These are phyloP conservation scores for Crassisporium funariophilum DNA, from an alignment of 768 basidiomycete genomes.

Conservation along the genomic window DNA sequence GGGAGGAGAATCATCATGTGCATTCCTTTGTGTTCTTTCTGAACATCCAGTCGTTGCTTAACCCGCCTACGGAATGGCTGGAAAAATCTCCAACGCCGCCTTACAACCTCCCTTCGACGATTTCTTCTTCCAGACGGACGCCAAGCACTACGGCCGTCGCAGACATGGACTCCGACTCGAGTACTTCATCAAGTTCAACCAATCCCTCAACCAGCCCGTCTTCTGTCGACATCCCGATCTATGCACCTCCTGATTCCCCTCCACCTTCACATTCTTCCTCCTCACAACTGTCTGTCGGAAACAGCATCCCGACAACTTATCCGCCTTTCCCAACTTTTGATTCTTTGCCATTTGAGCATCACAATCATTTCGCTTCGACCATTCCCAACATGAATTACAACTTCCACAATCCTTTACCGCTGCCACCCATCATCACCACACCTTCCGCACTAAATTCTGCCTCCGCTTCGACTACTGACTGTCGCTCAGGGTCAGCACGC, in stretches of 20 bases:
- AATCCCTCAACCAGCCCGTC: neutral
- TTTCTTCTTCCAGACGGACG: neutral
- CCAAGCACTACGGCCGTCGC: neutral
- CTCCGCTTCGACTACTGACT: constrained; percentile 1
- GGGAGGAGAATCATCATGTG: constrained; percentile 39
- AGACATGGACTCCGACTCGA: neutral
- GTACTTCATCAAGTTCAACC: neutral
- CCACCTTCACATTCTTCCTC: constrained; percentile 8
- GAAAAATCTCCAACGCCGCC: neutral
- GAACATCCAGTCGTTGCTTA: constrained; percentile 42
- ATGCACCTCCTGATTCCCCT: constrained; percentile 6
- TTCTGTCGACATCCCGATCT: constrained; percentile 6
- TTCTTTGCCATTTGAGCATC: too few relatives aligned
- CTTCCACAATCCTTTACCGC: neutral
- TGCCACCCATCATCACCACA: neutral
- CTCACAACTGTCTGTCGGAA: constrained; percentile 2
- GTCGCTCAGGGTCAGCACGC: neutral
- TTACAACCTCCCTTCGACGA: neutral
- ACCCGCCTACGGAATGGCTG: constrained; percentile 33
- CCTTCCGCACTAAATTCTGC: neutral
- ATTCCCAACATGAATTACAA: too few relatives aligned
- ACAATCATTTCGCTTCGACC: too few relatives aligned
- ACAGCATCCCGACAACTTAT: constrained; percentile 12
- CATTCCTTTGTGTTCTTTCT: constrained; percentile 54
- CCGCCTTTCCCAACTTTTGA: constrained; percentile 30